Base-by-base conservation (phyloP, 2,329 filamentous ascomycete genomes). In the Fonsecaea nubica region DNA sequence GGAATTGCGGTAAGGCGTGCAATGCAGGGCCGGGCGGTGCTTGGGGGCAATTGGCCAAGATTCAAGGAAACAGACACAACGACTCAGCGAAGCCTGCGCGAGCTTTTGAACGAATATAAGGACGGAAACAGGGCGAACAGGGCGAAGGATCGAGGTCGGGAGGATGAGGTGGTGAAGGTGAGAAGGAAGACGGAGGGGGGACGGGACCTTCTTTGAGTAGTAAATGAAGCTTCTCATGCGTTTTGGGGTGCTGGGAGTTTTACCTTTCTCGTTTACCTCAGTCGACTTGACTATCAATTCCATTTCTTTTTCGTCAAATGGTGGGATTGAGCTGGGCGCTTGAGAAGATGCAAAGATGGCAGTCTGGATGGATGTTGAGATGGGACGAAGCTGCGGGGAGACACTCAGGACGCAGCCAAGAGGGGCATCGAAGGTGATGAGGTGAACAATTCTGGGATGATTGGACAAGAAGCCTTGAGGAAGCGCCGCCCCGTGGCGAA, bases 31-130 rank as follows among this genome's bases (percentile, higher is more conserved):
- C 56, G 56, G 38, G 21, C 50, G 33, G 54, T 21, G 35, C 33
- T 42, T 63, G 55, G 30, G 56, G 57, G 45, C 42, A 33, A 40
- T 56, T 58, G 48, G 62, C 54, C 52, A 60, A 64, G 54, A 50
- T 36, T 36, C 13, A 52, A 56, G 48, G 7, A 42, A 62, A 48
- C 64, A 68, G 45, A 40, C 21, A 64, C 40, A 65, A 53, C 30
- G 58, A 60, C 70, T 72, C 71, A 64, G 69, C 72, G 72, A 72
- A 69, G 64, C 72, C 72, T 70, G 72, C 72, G 71, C 69, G 71
- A 71, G 69, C 59, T 68, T 48, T 18, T 65, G 18, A 62, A n/a
- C 54, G 18, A 69, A 62, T 53, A 33, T 59, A 33, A 55, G 58
- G 53, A 48, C 25, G 36, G 25, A 55, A 25, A 25, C 25, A 25